Conservation (phyloP, 1,139 yeast species). For the Suhomyces panamericanus region DNA sequence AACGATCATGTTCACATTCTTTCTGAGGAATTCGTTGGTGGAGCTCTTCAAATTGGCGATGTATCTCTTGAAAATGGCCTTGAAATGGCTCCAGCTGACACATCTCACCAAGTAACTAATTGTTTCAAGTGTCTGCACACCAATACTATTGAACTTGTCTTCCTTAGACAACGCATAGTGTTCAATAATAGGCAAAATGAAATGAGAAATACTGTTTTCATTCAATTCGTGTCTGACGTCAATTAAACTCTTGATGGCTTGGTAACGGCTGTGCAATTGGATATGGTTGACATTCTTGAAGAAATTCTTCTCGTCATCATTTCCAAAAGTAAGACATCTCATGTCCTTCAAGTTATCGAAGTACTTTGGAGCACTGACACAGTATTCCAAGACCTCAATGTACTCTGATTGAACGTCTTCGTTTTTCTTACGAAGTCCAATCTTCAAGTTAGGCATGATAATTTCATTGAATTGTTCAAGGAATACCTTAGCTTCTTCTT, state of each 20-base stretch:
- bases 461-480: constrained; percentile 51
- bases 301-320: constrained; percentile 84
- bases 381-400: constrained; percentile 62
- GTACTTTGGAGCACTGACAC: constrained; percentile 53
- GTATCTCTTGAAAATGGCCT: constrained; percentile 73
- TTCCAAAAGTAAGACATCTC: constrained; percentile 60
- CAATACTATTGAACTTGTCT: constrained; percentile 67
- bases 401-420: constrained; percentile 74
- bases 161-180: constrained; percentile 61
- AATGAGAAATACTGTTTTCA: constrained; percentile 70
- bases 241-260: constrained; percentile 67
- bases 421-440: constrained; percentile 62
- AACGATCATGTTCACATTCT: constrained; percentile 61
- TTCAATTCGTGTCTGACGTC: constrained; percentile 44
- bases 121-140: constrained; percentile 69
- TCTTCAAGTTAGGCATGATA: constrained; percentile 64
- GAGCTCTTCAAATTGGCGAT: constrained; percentile 52
- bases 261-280: constrained; percentile 82
- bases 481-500: constrained; percentile 37
- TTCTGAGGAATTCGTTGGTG: constrained; percentile 55
- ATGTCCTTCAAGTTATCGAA: constrained; percentile 63
- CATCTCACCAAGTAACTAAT: constrained; percentile 60
- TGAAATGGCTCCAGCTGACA: constrained; percentile 78
- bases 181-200: constrained; percentile 81
- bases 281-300: constrained; percentile 80